Percentiles rank a stretch among this genome's conserved stretches.
Conservation (phyloP, 768 basidiomycete genomes). For the Leucosporidium scottii region DNA sequence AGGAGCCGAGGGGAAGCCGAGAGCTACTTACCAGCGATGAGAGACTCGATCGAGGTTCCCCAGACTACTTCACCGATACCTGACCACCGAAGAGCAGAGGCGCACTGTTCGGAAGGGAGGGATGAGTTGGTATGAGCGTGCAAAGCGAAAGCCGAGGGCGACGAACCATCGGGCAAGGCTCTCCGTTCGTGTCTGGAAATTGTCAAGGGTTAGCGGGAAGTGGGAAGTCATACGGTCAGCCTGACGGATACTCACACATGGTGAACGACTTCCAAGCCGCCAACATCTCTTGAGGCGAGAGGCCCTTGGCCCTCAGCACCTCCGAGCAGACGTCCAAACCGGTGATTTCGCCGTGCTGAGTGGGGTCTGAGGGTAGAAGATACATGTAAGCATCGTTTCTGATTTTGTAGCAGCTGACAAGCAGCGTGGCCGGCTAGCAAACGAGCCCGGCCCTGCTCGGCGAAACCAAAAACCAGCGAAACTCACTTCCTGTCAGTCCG, state of each 20-base stretch:
- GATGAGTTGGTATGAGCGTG: neutral
- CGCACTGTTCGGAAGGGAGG: slow-evolving; percentile 28
- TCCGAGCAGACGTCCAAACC: slow-evolving; percentile 37
- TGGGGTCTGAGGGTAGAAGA: no score
- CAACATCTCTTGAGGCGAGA: slow-evolving; percentile 34
- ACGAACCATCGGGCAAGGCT: slow-evolving; percentile 31
- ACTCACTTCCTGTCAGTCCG: slow-evolving; percentile 35
- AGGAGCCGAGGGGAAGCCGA: neutral
- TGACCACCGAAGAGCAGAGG: slow-evolving; percentile 37
- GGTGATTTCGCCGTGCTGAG: slow-evolving; percentile 38
- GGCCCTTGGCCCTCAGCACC: slow-evolving; percentile 30
- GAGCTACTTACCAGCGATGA: slow-evolving; percentile 30
- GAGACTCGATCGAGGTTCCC: slow-evolving; percentile 35
- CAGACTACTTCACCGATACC: slow-evolving; percentile 39
- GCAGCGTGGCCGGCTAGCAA: no score
- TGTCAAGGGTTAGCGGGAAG: no score
- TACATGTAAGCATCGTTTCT: no score
- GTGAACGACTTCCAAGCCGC: slow-evolving; percentile 34
- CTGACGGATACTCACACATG: slow-evolving; percentile 12
- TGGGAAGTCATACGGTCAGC: neutral
- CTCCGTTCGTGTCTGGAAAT: slow-evolving; percentile 34
- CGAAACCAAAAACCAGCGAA: neutral
- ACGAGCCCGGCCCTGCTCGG: no score
- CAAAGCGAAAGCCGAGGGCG: neutral
- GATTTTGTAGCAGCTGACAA: no score